Conservation (phyloP, 352 stramenopile species). For the Phytophthora constricta region DNA sequence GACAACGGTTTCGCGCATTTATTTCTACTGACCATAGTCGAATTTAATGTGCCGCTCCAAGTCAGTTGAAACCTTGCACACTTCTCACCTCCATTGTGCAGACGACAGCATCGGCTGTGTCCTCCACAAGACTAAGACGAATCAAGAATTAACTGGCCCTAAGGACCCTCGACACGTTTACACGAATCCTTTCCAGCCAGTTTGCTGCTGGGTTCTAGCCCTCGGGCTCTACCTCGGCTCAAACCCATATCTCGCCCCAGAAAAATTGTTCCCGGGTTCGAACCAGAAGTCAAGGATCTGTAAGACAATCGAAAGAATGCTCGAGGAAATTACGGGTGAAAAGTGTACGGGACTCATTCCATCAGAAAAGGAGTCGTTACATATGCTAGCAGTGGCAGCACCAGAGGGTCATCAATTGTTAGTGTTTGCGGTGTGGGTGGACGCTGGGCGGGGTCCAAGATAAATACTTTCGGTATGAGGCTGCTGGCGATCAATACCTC, state of each 20-base stretch:
- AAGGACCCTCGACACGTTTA: conserved; percentile 23
- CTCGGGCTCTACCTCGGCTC: background rate
- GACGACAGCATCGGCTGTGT: conserved; percentile 15
- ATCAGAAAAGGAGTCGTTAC: too few species aligned
- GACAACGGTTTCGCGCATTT: too few species aligned
- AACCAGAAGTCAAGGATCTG: background rate
- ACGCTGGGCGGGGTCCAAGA: conserved; percentile 23
- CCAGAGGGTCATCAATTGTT: conserved; percentile 8
- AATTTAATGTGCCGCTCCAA: too few species aligned
- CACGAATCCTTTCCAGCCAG: background rate
- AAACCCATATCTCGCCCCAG: background rate
- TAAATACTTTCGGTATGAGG: conserved; percentile 20
- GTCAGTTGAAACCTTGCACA: too few species aligned
- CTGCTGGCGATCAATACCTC: conserved; percentile 16
- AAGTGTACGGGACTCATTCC: conserved; percentile 1
- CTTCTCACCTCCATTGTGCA: background rate
- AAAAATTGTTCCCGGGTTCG: background rate
- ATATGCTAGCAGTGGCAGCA: conserved; percentile 6
- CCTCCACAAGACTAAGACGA: conserved; percentile 24
- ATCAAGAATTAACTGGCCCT: conserved; percentile 12
- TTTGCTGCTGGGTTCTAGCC: background rate
- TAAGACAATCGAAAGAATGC: background rate
- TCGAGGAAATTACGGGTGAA: background rate
- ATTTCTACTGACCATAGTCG: too few species aligned
- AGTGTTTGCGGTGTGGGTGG: conserved; percentile 23